These are phyloP conservation scores for Pleurotus giganteus DNA, from an alignment of 768 basidiomycete genomes.

Conservation along the genomic window DNA sequence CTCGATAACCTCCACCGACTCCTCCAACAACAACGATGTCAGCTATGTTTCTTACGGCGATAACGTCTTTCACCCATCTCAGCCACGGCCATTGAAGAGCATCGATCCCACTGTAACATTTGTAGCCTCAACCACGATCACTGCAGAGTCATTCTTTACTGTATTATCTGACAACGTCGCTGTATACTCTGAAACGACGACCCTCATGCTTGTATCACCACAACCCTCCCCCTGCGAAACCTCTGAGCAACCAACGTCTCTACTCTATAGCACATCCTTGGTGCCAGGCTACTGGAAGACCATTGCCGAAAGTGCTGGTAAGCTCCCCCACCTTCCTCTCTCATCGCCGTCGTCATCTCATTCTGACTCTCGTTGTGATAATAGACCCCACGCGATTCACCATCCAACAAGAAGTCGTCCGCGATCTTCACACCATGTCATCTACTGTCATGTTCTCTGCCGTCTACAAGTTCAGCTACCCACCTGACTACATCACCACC, in stretches of 20 bases:
- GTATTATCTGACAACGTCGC: conserved; percentile 48
- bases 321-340: conserved; percentile 20
- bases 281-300: conserved; percentile 66
- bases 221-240: conserved; percentile 23
- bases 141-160: conserved; percentile 53
- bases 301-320: conserved; percentile 55
- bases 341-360: background rate
- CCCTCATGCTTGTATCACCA: conserved; percentile 25
- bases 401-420: conserved; percentile 62
- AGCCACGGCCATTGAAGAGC: conserved; percentile 50
- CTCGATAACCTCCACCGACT: conserved; percentile 9
- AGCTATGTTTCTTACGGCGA: conserved; percentile 11
- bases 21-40: conserved; percentile 10
- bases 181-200: conserved; percentile 51
- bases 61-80: conserved; percentile 36
- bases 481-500: conserved; percentile 12
- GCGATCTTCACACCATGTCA: conserved; percentile 27
- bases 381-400: conserved; percentile 66
- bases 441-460: conserved; percentile 49
- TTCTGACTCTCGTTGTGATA: no score
- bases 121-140: conserved; percentile 43
- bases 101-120: conserved; percentile 74
- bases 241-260: conserved; percentile 23
- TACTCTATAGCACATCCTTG: conserved; percentile 59
- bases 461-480: conserved; percentile 54